Evolutionary conservation across 208 protist species (phyloP).

Genomic region (Trypanosoma vivax): DNA sequence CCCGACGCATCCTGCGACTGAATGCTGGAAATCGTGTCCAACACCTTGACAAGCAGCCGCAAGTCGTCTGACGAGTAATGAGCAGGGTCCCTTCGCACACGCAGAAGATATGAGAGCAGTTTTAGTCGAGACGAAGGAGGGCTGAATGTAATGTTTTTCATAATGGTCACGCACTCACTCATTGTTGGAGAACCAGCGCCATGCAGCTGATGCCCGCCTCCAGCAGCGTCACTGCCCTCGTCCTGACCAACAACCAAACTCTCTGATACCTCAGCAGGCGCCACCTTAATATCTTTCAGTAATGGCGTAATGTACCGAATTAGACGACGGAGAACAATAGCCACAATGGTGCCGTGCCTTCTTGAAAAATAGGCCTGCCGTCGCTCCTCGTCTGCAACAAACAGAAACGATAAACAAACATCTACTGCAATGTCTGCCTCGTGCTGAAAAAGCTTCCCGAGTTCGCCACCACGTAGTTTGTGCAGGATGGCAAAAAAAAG

Average conservation of each 20-base stretch:
- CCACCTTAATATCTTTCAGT: not conserved
- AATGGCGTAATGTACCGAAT: constrained; percentile 3
- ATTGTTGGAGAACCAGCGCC: constrained; percentile 12
- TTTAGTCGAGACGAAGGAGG: constrained; percentile 11
- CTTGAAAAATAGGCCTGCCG: constrained; percentile 18
- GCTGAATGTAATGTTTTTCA: constrained; percentile 29
- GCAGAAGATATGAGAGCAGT: constrained; percentile 31
- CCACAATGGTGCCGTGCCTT: constrained; percentile 21
- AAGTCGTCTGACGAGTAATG: constrained; percentile 19
- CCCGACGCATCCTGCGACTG: not conserved
- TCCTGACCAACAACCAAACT: not conserved
- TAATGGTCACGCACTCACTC: constrained; percentile 20
- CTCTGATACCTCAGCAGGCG: not conserved
- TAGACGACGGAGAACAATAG: constrained; percentile 16
- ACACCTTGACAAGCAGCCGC: constrained; percentile 7
- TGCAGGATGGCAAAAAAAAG: constrained; percentile 58
- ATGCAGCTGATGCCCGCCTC: too few species aligned
- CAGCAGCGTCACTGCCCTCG: not conserved
- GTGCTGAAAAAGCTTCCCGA: constrained; percentile 20
- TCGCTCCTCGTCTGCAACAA: constrained; percentile 23
- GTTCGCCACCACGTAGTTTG: constrained; percentile 21
- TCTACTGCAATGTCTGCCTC: constrained; percentile 16
- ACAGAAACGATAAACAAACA: constrained; percentile 35
- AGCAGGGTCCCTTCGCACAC: constrained; percentile 9
- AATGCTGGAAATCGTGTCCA: constrained; percentile 17